Evolutionary conservation across 495 filamentous ascomycete genomes (phyloP).

Genomic region (Haplographium delicatum): DNA sequence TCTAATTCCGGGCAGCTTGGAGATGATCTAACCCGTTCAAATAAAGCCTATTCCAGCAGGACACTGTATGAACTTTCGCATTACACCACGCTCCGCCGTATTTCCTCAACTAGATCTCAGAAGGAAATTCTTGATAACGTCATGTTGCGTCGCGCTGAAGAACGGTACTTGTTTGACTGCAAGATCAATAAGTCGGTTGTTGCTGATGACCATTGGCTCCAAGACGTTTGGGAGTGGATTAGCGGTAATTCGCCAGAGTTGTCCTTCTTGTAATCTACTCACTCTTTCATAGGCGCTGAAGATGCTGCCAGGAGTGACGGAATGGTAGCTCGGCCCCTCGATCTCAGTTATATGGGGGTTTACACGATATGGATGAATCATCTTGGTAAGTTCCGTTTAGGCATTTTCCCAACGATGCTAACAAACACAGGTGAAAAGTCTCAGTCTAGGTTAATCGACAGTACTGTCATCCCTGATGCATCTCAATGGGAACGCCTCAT

Average conservation of each 20-base stretch:
- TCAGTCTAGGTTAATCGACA: slow-evolving; percentile 37
- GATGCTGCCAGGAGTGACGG: slow-evolving; percentile 57
- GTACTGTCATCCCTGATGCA: slow-evolving; percentile 33
- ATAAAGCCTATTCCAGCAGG: slow-evolving; percentile 7
- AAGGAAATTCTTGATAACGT: slow-evolving; percentile 12
- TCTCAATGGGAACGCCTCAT: slow-evolving; percentile 45
- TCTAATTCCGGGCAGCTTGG: too few relatives aligned
- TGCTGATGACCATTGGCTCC: slow-evolving; percentile 66
- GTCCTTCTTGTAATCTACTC: not conserved
- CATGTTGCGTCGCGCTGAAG: slow-evolving; percentile 42
- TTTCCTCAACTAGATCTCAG: not conserved
- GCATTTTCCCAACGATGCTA: slow-evolving; percentile 10
- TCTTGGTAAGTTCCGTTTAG: slow-evolving; percentile 44
- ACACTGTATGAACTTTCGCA: slow-evolving; percentile 17
- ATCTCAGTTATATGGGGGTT: slow-evolving; percentile 83
- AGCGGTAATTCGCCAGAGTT: slow-evolving; percentile 45
- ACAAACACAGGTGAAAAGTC: slow-evolving; percentile 30
- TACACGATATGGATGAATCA: slow-evolving; percentile 73
- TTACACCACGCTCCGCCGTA: not conserved
- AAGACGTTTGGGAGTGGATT: slow-evolving; percentile 74
- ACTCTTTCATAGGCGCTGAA: slow-evolving; percentile 50
- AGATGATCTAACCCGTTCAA: not conserved
- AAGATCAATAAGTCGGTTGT: slow-evolving; percentile 61
- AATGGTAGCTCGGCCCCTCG: slow-evolving; percentile 70
- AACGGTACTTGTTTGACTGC: slow-evolving; percentile 77